phyloP scores from a whole-genome alignment of 257 asterid species.

The Ajuga chamaepitys region DNA sequence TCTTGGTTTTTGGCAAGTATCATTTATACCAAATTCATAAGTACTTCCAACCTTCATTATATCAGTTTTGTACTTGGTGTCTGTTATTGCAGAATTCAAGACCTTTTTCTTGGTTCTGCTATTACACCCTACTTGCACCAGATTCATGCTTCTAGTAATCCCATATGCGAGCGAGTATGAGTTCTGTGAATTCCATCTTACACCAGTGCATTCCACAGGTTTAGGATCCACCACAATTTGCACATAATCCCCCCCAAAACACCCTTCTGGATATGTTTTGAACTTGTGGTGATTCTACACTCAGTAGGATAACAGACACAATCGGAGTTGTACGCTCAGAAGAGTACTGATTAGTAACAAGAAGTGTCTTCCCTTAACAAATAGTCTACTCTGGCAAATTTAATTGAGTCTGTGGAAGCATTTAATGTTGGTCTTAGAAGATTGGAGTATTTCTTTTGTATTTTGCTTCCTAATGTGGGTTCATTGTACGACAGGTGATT shows the following conservation, averaged over 20 bases:
- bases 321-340: not conserved
- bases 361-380: not conserved
- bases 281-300: too few relatives aligned
- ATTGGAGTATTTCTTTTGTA: not conserved
- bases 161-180: not conserved
- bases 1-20: not conserved
- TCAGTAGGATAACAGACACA: too few relatives aligned
- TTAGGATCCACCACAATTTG: too few relatives aligned
- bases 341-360: not conserved
- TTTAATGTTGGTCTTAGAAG: not conserved
- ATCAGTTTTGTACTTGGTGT: too few relatives aligned
- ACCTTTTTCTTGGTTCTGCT: not conserved
- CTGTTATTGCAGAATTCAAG: not conserved
- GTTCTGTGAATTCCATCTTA: too few relatives aligned
- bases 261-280: too few relatives aligned
- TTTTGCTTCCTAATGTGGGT: constrained; percentile 15
- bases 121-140: not conserved
- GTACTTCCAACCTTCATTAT: not conserved
- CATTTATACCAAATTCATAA: not conserved
- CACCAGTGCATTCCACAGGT: too few relatives aligned
- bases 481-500: constrained; percentile 29
- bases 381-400: not conserved
- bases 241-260: too few relatives aligned
- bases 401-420: not conserved
- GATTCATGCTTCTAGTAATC: not conserved